Base-by-base conservation (phyloP, 148 eudicot species). In the Simmondsia chinensis region DNA sequence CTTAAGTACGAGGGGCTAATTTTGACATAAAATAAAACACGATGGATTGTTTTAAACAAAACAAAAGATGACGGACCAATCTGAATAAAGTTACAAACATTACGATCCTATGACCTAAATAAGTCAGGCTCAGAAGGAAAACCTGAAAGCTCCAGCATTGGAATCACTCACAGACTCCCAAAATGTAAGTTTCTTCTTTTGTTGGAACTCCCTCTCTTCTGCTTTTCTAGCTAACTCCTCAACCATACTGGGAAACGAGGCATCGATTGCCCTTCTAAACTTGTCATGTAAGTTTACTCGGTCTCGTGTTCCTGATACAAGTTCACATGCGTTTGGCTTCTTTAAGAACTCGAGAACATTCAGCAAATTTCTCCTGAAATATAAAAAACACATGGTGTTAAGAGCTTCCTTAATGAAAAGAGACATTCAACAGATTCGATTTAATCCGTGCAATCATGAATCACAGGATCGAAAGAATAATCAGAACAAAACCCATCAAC, bases 301-400 rank as follows among this genome's bases (percentile, higher is more conserved):
- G 49, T 91, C 97, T 30, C 51, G 76, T 39, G 97, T 91, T 61
- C 97, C 97, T 33, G 97, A 91, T 40, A 91, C 95, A 16, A 91
- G 88, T 35, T 83, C 80, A 44, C 65, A 43, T 0, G 97, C 97
- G 63, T 91, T 85, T 57, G 95, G 97, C 68, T 69, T 78, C 66
- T 81, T 74, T 26, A 89, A 73, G 68, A 89, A 89, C 39, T 89
- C 93, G 75, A 89, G 57, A 20, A 89, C 97, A 56, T 81, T 76
- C 66, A 84, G 57, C 57, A 89, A 63, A 72, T 89, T 89, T 52
- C 95, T 71, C 86, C 96, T 87, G 78, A 54, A 70, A 52, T 18
- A 56, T 4, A 33, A 20, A 47, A 44, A 49, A 12, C 11, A 39
- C 14, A 33, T n/a, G 31, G 34, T 19, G n/a, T 14, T 5, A 5